These are phyloP conservation scores for Cucumis hystrix DNA, from an alignment of 306 rosid species.

Conservation along the genomic window DNA sequence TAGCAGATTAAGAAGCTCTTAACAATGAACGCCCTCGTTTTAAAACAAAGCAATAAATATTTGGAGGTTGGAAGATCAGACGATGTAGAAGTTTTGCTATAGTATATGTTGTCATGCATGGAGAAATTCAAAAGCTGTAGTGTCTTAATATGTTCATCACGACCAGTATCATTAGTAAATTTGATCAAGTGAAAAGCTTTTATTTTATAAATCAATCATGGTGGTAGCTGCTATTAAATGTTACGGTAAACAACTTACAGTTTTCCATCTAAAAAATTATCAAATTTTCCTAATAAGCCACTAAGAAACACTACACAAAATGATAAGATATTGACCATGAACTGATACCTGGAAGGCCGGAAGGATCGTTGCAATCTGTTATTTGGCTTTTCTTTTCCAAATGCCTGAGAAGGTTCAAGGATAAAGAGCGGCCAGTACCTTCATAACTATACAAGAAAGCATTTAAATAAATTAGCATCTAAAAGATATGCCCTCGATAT, in stretches of 20 bases:
- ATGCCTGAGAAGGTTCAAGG: slow-evolving; percentile 70
- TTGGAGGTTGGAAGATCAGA: no score
- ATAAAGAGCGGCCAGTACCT: slow-evolving; percentile 89
- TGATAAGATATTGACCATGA: not conserved
- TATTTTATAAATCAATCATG: no score
- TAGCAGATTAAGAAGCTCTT: no score
- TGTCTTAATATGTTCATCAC: not conserved
- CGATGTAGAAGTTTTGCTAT: no score
- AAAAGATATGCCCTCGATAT: not conserved
- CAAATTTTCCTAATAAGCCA: not conserved
- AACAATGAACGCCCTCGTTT: no score
- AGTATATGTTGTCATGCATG: not conserved
- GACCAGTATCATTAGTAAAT: not conserved
- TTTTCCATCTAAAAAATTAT: no score
- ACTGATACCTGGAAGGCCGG: not conserved
- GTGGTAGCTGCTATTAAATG: no score
- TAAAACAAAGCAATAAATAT: no score
- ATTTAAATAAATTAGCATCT: not conserved
- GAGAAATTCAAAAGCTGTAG: not conserved
- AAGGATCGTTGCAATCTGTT: not conserved
- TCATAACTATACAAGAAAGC: slow-evolving; percentile 46
- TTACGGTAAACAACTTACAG: no score
- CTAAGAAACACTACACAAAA: not conserved
- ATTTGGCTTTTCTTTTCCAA: slow-evolving; percentile 55
- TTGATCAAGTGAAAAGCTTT: not conserved